Evolutionary conservation across 2,329 filamentous ascomycete species (phyloP), one percentile per base, ranked within the genome.

Genomic region (Ascomycota sp.): DNA sequence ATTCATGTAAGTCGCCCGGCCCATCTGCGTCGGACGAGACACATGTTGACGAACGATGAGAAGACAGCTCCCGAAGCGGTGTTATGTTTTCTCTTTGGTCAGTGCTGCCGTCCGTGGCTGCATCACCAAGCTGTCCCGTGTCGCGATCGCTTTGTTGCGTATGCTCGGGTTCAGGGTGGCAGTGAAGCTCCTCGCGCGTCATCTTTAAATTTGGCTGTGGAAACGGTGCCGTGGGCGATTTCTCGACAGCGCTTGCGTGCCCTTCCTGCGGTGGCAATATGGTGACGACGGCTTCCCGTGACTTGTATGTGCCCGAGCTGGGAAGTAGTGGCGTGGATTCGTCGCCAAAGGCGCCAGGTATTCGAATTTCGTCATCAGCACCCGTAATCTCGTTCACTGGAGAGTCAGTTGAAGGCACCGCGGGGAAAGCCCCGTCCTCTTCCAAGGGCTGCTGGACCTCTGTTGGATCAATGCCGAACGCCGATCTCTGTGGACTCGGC

Each of bases 391-490:
- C 29, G 11, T 30, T 19, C 12, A 31, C 25, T 8, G 33, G 30
- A 9, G 35, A 29, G 19, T 30, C 28, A 11, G 29, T 28, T 8
- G 31, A 27, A 19, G 33, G 32, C 15, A 34, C 33, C 21, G 36
- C 32, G 1, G 40, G 42, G 7, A 40, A 40, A 11, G 41, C 46
- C 15, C 47, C 41, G 22, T 61, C 58, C 21, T 65, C 59, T 6
- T 59, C 56, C 31, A 65, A 67, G 1, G 61, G 59, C 34, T 59
- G 62, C 32, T 56, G 56, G 38, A 68, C 66, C 29, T 61, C 56
- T 7, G 51, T 44, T 35, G 48, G 53, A 20, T 44, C 40, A 28
- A 43, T 42, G 15, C 36, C 36, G 13, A 42, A 30, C 24, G 38
- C 35, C 7, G 42, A 22, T 12, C 35, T 35, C 23, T 45, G 47